These are phyloP conservation scores for Massariosphaeria phaeospora DNA, from an alignment of 495 filamentous ascomycete species.

Conservation along the genomic window DNA sequence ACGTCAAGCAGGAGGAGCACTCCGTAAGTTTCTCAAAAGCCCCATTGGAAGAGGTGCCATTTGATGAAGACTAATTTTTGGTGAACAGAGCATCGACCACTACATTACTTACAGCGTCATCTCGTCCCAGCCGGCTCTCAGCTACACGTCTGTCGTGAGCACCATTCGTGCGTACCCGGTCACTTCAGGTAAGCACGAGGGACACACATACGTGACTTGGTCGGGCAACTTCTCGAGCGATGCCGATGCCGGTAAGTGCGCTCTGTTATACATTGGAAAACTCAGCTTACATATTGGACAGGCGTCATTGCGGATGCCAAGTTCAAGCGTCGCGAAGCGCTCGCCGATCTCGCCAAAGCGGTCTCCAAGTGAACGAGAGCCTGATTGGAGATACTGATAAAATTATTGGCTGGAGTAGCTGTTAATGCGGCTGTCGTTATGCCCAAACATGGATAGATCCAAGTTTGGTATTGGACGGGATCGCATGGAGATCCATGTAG, in stretches of 20 bases:
- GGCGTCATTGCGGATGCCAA: constrained; percentile 66
- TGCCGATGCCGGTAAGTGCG: constrained; percentile 57
- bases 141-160: constrained; percentile 57
- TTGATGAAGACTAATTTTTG: neutral
- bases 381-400: no score
- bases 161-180: constrained; percentile 58
- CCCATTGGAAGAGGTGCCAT: no score
- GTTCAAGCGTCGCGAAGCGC: constrained; percentile 65
- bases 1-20: constrained; percentile 69
- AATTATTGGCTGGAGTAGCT: no score
- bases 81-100: constrained; percentile 56
- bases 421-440: no score
- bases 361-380: no score
- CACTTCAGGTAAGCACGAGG: constrained; percentile 55
- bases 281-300: constrained; percentile 28
- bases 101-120: constrained; percentile 68
- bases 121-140: constrained; percentile 53
- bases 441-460: no score
- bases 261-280: neutral
- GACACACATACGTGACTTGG: constrained; percentile 60
- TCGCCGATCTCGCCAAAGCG: constrained; percentile 57
- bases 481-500: no score
- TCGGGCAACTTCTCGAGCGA: constrained; percentile 61
- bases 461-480: no score
- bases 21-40: constrained; percentile 51